Base-by-base conservation (phyloP, 495 filamentous ascomycete species). In the Mycothermus thermophilus region DNA sequence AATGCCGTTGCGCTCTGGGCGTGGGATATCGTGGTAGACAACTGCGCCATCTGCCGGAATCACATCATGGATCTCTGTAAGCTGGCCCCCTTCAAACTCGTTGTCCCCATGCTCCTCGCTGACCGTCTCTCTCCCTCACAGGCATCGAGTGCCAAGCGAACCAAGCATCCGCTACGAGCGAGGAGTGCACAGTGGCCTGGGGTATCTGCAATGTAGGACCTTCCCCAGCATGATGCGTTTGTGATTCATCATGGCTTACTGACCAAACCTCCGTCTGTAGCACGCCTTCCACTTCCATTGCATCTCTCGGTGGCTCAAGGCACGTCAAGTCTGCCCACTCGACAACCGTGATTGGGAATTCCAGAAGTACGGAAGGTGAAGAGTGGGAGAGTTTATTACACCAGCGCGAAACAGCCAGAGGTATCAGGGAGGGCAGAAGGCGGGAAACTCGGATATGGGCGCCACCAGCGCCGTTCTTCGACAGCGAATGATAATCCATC, bases 201-300 rank as follows among this genome's bases (percentile, higher is more conserved):
- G 90, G 90, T 24, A 96, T 96, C 30, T 99, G 90, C 67, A 99
- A 99, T 54, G 90, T 96, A 59, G 59, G 80, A 67, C 21, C 7
- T 26, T 28, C 25, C 4, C n/a, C n/a, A n/a, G n/a, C n/a, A n/a
- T n/a, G n/a, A n/a, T n/a, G n/a, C n/a, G n/a, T n/a, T n/a, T n/a
- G n/a, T n/a, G n/a, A n/a, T n/a, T n/a, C n/a, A n/a, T n/a, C n/a
- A n/a, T n/a, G n/a, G n/a, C n/a, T n/a, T n/a, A n/a, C n/a, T n/a
- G n/a, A n/a, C n/a, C n/a, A n/a, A n/a, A n/a, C n/a, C n/a, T 38
- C 16, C 17, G 17, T 18, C 2, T 42, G 31, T 52, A 97, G 90
- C 90, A 99, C 52, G 90, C 90, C 5, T 99, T 99, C 69, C 90
- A 99, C 61, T 99, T 99, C 66, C 90, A 99, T 63, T 99, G 90